Evolutionary conservation across 345 rosid species (phyloP).

Genomic region (Viola odorata): DNA sequence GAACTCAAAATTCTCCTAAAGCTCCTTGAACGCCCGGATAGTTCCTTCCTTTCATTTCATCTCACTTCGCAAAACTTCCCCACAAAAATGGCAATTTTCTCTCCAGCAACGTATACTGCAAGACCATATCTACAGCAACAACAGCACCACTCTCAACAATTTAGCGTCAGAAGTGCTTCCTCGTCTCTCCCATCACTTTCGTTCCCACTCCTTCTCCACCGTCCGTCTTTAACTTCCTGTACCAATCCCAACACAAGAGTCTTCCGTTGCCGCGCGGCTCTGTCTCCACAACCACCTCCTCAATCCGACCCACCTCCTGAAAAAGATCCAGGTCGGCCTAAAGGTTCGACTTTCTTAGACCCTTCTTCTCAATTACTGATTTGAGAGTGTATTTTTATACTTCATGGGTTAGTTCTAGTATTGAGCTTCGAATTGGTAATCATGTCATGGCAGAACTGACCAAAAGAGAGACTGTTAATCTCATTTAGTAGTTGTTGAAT

Average conservation of each 20-base stretch:
- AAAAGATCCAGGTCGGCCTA: conserved; percentile 22
- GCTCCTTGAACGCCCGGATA: too few species aligned
- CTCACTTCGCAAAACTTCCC: background rate
- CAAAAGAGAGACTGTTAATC: too few species aligned
- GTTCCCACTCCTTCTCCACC: conserved; percentile 15
- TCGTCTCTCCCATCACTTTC: conserved; percentile 9
- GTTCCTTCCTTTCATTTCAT: too few species aligned
- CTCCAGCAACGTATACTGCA: background rate
- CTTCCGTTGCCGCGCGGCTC: conserved; percentile 28
- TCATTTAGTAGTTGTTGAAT: too few species aligned
- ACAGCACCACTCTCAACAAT: background rate
- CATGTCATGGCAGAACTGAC: too few species aligned
- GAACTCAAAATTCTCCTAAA: too few species aligned
- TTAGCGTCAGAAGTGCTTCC: background rate
- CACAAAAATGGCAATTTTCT: conserved; percentile 21
- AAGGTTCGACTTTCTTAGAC: conserved; percentile 28
- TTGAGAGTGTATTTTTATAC: too few species aligned
- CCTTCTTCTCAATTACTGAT: background rate
- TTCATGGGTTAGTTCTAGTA: too few species aligned
- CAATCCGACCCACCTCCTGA: conserved; percentile 46
- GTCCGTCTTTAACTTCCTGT: conserved; percentile 18
- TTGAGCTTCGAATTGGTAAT: too few species aligned
- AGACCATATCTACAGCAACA: conserved; percentile 11
- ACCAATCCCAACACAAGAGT: conserved; percentile 3
- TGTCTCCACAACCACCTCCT: conserved; percentile 32